Evolutionary conservation across 2,329 filamentous ascomycete species (phyloP), one percentile per base, ranked within the genome.

Genomic region (Colletotrichum musicola): DNA sequence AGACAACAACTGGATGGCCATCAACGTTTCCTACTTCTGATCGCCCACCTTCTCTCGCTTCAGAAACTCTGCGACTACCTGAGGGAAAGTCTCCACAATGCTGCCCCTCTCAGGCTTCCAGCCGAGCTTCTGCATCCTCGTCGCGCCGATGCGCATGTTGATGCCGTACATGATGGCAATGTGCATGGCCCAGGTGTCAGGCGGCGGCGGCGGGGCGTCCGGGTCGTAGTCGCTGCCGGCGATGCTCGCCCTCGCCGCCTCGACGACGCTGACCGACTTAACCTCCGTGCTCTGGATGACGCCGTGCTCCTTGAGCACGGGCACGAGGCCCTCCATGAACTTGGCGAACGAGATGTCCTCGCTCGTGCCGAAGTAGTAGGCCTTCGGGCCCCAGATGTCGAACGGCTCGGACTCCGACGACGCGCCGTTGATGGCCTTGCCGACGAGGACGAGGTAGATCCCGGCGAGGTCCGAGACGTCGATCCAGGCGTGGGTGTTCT

Each of bases 81-180:
- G 46, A 18, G 56, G 27, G 22, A 65, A 55, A 12, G 47, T 62
- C 4, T 65, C 49, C 10, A 62, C 6, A 13, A 65, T 30, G 16
- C n/a, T 38, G 10, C 56, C 63, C 56, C 22, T 54, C 27, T 65
- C 63, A 1, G 57, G 49, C 16, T 62, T 65, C 63, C 63, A 65
- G 16, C 57, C 63, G 1, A 65, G 49, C 40, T 40, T 55, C 14
- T 18, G 12, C 63, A 65, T 64, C 38, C 62, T 51, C 18, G 62
- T 59, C 14, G 62, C 20, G 5, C 47, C 16, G 13, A 64, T 25
- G n/a, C 62, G 62, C 62, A 64, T 64, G 62, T 64, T 64, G 54
- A 64, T 64, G 7, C 62, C 62, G 55, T 64, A 64, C 54, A 64
- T 64, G 46, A 64, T 64, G 62, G 62, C 62, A 25, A 64, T 64